Evolutionary conservation across 352 stramenopile species (phyloP), one percentile per base, ranked within the genome.

Genomic region (Phytophthora citricola): DNA sequence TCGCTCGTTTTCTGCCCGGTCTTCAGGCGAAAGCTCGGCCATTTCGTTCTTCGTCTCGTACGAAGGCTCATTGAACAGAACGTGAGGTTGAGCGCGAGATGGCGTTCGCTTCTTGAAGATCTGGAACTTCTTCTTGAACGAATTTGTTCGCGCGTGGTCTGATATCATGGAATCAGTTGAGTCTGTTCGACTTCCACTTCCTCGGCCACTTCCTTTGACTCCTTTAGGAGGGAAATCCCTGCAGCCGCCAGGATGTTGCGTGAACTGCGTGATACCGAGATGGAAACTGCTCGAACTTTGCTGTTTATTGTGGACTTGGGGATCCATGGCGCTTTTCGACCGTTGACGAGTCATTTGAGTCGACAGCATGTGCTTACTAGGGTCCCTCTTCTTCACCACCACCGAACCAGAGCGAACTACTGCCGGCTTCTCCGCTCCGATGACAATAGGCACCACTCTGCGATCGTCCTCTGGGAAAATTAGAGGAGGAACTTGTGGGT

Each of bases 1-100:
- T 2, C 83, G 78, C 36, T 93, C 85, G 43, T 92, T 89, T 10
- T 81, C 63, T 3, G 77, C 69, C n/a, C 83, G 78, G 31, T 87
- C 66, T 41, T 85, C 76, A 8, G 77, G 73, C 7, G 83, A 84
- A 0, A 90, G 43, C 24, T 66, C 82, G 0, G 85, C 82, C 26
- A 93, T 73, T 2, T 80, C 74, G 10, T 89, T 71, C 11, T 79
- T 79, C 4, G 73, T 66, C 31, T 71, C 63, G 77, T 93, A 93
- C 24, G 75, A 85, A 2, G 81, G 79, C n/a, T 74, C 64, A 4
- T 83, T 73, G 43, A 92, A 92, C n/a, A 82, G 66, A 22, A 69
- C 58, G n/a, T 60, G 63, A 0, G 78, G 76, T n/a, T 74, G 55
- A 12, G 67, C 61, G 6, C 52, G 55, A 49, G 44, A 32, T 34